These are phyloP conservation scores for Aspergillus novoparasiticus DNA, from an alignment of 2,329 filamentous ascomycete genomes.

Conservation along the genomic window DNA sequence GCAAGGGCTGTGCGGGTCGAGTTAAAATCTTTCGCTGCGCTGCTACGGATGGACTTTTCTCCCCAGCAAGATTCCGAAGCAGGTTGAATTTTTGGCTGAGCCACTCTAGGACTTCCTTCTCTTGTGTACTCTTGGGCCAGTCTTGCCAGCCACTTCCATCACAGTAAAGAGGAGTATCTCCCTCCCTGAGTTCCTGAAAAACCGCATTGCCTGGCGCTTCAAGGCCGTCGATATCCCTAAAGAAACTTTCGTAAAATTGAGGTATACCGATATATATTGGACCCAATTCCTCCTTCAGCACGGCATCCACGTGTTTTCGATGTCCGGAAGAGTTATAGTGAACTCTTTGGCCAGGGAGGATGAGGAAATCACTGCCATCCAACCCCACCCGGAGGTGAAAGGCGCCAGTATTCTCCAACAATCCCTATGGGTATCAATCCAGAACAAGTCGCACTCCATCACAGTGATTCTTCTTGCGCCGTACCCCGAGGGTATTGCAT, in stretches of 20 bases:
- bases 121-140: constrained; percentile 30
- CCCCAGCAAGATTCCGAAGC: constrained; percentile 8
- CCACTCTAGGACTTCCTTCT: constrained; percentile 32
- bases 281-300: too few species aligned
- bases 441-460: too few species aligned
- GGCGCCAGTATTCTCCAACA: too few species aligned
- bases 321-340: constrained; percentile 45
- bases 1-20: constrained; percentile 25
- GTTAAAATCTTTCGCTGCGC: constrained; percentile 19
- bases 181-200: constrained; percentile 19
- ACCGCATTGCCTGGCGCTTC: constrained; percentile 23
- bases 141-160: constrained; percentile 26
- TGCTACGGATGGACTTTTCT: not conserved
- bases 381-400: too few species aligned
- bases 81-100: constrained; percentile 19
- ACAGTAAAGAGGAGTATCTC: constrained; percentile 26
- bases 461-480: too few species aligned
- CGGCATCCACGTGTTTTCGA: too few species aligned
- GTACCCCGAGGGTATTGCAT: too few species aligned
- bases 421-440: too few species aligned
- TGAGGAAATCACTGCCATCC: too few species aligned
- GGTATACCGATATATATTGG: constrained; percentile 26
- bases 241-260: constrained; percentile 29
- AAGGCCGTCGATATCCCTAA: constrained; percentile 27
- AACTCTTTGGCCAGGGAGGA: too few species aligned